phyloP scores from a whole-genome alignment of 2,329 filamentous ascomycete genomes.

The Sordariomycetes sp. region DNA sequence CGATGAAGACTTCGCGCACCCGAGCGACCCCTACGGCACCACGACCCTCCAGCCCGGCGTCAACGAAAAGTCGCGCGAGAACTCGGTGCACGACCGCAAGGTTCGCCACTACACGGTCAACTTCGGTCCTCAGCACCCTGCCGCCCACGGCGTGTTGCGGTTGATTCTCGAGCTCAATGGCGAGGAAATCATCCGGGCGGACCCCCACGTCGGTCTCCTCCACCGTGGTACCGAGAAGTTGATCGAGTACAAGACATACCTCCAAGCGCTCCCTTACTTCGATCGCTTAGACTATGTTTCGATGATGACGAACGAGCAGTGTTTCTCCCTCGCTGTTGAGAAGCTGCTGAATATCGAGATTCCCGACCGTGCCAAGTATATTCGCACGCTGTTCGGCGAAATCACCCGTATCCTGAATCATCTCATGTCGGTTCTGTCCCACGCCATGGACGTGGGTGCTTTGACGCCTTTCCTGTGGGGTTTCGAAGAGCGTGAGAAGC shows the following conservation, averaged over 20 bases:
- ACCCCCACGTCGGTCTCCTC: constrained; percentile 92
- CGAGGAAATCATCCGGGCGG: constrained; percentile 92
- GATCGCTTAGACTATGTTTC: constrained; percentile 98
- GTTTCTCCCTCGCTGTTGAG: constrained; percentile 89
- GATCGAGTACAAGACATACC: constrained; percentile 99
- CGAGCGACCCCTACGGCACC: constrained; percentile 39
- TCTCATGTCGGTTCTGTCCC: constrained; percentile 92
- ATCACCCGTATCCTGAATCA: constrained; percentile 94
- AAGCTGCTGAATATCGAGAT: constrained; percentile 97
- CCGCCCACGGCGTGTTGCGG: constrained; percentile 94
- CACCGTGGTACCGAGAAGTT: constrained; percentile 98
- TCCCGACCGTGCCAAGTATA: constrained; percentile 91
- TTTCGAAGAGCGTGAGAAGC: constrained; percentile 98
- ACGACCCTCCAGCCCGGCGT: constrained; percentile 28
- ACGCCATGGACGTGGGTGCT: constrained; percentile 98
- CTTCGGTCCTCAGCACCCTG: constrained; percentile 97
- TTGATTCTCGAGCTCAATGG: constrained; percentile 96
- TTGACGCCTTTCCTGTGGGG: constrained; percentile 98
- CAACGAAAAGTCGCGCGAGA: constrained; percentile 37
- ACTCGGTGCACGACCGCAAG: constrained; percentile 58
- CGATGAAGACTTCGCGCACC: constrained; percentile 53
- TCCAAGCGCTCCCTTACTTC: constrained; percentile 97
- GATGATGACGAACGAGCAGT: constrained; percentile 99
- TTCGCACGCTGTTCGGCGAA: constrained; percentile 90
- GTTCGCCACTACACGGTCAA: constrained; percentile 99